Conservation (phyloP, 371 early-diverging fungal species). For the Rhizopus arrhizus region DNA sequence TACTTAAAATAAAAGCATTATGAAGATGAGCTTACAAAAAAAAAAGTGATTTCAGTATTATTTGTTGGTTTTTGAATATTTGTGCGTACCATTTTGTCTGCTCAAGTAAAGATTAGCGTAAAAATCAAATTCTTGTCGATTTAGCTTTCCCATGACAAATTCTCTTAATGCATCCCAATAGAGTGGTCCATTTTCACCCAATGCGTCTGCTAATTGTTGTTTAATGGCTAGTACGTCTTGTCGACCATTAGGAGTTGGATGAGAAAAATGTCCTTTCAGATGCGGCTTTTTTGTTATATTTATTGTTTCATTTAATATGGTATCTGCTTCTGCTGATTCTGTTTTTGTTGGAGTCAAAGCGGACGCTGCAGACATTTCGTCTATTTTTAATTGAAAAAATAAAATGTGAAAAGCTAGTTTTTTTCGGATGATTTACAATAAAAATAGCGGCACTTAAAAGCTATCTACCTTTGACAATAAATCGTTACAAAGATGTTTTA, state of each 20-base stretch:
- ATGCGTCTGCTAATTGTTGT: constrained; percentile 76
- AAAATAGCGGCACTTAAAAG: not conserved
- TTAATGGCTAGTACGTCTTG: constrained; percentile 74
- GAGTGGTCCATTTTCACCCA: constrained; percentile 76
- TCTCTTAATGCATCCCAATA: constrained; percentile 81
- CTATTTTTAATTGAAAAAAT: not conserved
- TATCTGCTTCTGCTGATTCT: not conserved
- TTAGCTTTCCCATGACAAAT: constrained; percentile 77
- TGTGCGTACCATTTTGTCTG: constrained; percentile 57
- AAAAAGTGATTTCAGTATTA: constrained; percentile 3
- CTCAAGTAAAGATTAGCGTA: constrained; percentile 71
- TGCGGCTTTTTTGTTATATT: not conserved
- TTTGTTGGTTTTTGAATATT: not conserved
- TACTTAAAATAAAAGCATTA: constrained; percentile 80
- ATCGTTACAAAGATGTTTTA: no score
- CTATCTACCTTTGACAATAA: not conserved
- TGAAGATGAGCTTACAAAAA: constrained; percentile 63
- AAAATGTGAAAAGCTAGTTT: not conserved
- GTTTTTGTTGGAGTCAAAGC: not conserved
- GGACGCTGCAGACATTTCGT: not conserved
- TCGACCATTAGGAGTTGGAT: constrained; percentile 53
- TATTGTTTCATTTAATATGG: not conserved
- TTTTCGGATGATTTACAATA: not conserved
- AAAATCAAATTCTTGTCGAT: constrained; percentile 79
- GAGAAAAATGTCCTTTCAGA: constrained; percentile 29